Percentiles rank a stretch among this genome's conserved stretches.
These are phyloP conservation scores for Tylopilus cervinicoccineus DNA, from an alignment of 768 basidiomycete species.

Conservation along the genomic window DNA sequence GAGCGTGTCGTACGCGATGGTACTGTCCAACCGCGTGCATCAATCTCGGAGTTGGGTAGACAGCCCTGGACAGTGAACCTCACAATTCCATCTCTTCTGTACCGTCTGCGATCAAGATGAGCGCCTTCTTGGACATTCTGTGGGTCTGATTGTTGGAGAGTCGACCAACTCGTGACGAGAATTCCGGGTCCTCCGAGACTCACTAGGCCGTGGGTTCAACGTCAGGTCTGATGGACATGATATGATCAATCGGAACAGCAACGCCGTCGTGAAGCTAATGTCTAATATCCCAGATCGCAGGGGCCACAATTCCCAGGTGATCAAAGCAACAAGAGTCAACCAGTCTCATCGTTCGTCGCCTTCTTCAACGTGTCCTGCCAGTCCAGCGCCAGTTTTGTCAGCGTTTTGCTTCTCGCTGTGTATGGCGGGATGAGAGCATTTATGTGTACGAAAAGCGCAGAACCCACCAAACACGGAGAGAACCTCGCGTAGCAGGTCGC, in stretches of 20 bases:
- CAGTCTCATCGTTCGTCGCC: slow-evolving; percentile 48
- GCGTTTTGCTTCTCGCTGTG: slow-evolving; percentile 67
- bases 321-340: slow-evolving; percentile 3
- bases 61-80: not conserved
- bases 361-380: slow-evolving; percentile 82
- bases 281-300: no score
- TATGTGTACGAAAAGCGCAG: not conserved
- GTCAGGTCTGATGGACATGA: no score
- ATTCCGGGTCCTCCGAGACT: no score
- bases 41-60: not conserved
- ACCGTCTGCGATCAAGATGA: slow-evolving; percentile 74
- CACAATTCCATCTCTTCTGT: slow-evolving; percentile 89
- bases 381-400: slow-evolving; percentile 70
- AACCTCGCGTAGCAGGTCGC: slow-evolving; percentile 82
- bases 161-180: not conserved
- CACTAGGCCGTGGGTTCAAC: not conserved
- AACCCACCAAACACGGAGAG: slow-evolving; percentile 70
- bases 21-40: slow-evolving; percentile 39
- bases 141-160: not conserved
- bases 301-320: no score
- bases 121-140: slow-evolving; percentile 40
- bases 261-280: no score
- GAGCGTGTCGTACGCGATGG: slow-evolving; percentile 78
- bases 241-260: not conserved
- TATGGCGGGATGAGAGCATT: slow-evolving; percentile 5